Evolutionary conservation across 306 rosid genomes (phyloP), one percentile per base, ranked within the genome.

Genomic region (Ceratonia siliqua): DNA sequence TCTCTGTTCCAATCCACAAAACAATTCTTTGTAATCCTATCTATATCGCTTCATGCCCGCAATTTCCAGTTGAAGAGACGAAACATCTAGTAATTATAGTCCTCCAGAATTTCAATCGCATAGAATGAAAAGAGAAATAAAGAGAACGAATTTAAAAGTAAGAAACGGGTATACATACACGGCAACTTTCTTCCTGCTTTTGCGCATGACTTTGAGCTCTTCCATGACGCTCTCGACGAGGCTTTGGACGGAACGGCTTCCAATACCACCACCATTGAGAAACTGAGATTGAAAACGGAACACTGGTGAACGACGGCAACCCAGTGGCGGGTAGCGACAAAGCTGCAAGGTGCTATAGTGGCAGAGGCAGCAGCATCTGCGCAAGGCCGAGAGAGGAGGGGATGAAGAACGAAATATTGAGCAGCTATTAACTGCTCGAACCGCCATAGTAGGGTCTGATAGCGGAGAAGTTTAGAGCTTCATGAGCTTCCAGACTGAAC

Each of bases 371-470:
- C 62, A 74, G 82, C 78, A 79, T 38, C 64, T 53, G 6, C 86
- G 94, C 70, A 88, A 69, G 59, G 88, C 69, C 36, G 84, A 61
- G 78, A 89, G 62, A 30, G 88, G 81, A 32, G 91, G 88, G 9
- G 92, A 69, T 0, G 91, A 69, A 42, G 88, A 82, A 49, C 62
- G 87, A 66, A 94, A 68, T 82, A 88, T 50, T 1, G 87, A 81
- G 86, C 82, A 81, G 75, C 85, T 70, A 78, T 90, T 81, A 17
- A 82, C 83, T 42, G 93, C 92, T 77, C 92, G 91, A 70, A 92
- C 86, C 38, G 91, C 92, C 96, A 90, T 90, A 7, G 52, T 33
- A 62, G 11, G 11, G 65, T 18, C 49, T 33, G 70, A 13, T 8
- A 38, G 43, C 50, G 46, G 54, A 68, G n/a, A 56, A 27, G 82